phyloP scores from a whole-genome alignment of 352 stramenopile genomes.

The Globisporangium emineosum region DNA sequence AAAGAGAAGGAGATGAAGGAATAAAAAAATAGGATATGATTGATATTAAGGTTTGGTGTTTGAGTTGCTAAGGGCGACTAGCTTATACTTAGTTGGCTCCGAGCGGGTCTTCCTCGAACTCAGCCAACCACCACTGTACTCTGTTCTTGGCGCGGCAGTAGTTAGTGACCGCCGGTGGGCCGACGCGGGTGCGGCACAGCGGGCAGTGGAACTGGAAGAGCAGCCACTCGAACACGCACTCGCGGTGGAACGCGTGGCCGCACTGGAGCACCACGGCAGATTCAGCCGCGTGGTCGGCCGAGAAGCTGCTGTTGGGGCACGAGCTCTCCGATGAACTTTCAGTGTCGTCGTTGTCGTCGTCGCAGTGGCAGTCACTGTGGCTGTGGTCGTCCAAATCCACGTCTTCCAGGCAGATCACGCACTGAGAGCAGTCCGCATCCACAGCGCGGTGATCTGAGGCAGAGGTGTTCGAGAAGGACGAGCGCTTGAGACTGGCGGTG shows the following conservation, averaged over 20 bases:
- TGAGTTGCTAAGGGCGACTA: constrained; percentile 18
- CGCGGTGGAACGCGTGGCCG: constrained; percentile 65
- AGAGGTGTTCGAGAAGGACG: constrained; percentile 8
- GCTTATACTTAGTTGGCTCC: constrained; percentile 14
- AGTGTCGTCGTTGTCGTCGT: constrained; percentile 3
- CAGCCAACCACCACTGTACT: constrained; percentile 65
- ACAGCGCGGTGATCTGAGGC: constrained; percentile 8
- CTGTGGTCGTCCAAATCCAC: constrained; percentile 12
- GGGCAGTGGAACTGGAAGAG: constrained; percentile 71
- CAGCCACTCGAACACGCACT: constrained; percentile 77
- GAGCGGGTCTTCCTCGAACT: constrained; percentile 58
- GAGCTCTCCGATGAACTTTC: constrained; percentile 3
- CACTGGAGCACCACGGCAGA: constrained; percentile 42
- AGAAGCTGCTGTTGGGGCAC: background rate
- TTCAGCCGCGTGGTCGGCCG: background rate
- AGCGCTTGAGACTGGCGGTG: constrained; percentile 30
- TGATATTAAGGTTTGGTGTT: constrained; percentile 78
- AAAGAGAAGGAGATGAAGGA: constrained; percentile 31
- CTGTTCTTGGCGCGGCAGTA: constrained; percentile 54
- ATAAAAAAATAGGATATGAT: constrained; percentile 8
- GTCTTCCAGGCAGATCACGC: constrained; percentile 20
- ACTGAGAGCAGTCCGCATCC: constrained; percentile 12
- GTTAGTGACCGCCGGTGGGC: constrained; percentile 50
- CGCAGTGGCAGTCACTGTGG: constrained; percentile 3
- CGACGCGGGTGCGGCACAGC: constrained; percentile 53